Percentiles rank a stretch among this genome's conserved stretches.
phyloP scores from a whole-genome alignment of 2,329 filamentous ascomycete species.

The Furcasterigmium furcatum region DNA sequence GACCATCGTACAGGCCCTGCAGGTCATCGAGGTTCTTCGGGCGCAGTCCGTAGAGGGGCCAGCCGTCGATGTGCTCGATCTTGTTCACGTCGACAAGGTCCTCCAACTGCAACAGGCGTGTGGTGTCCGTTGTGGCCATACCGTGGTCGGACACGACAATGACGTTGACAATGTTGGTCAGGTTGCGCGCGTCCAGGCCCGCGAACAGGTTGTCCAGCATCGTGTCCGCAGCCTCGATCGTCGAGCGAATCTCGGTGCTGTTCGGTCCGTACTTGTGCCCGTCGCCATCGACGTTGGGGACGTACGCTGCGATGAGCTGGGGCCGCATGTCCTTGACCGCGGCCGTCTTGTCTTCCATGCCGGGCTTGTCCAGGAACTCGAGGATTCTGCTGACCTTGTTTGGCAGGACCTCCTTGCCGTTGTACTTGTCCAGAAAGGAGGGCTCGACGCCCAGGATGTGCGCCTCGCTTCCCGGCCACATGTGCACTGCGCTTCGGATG shows the following conservation, averaged over 20 bases:
- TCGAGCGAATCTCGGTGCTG: conserved; percentile 81
- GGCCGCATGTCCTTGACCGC: conserved; percentile 60
- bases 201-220: conserved; percentile 78
- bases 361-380: conserved; percentile 80
- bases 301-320: conserved; percentile 90
- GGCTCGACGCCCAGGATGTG: conserved; percentile 74
- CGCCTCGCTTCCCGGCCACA: conserved; percentile 98
- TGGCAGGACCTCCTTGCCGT: conserved; percentile 69
- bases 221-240: conserved; percentile 74
- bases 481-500: conserved; percentile 80
- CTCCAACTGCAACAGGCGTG: conserved; percentile 83
- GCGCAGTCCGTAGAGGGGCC: conserved; percentile 87
- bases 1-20: conserved; percentile 60
- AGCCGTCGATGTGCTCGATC: conserved; percentile 85
- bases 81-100: conserved; percentile 76
- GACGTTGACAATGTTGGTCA: conserved; percentile 88
- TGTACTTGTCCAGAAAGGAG: conserved; percentile 80
- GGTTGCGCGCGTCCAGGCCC: conserved; percentile 75
- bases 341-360: conserved; percentile 55
- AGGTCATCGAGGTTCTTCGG: conserved; percentile 70
- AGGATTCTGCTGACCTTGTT: conserved; percentile 79
- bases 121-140: conserved; percentile 88
- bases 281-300: conserved; percentile 84
- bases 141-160: conserved; percentile 97
- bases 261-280: conserved; percentile 92